Percentiles rank a stretch among this genome's conserved stretches.
phyloP scores from a whole-genome alignment of 2,329 filamentous ascomycete genomes.

The Botrytis byssoidea region DNA sequence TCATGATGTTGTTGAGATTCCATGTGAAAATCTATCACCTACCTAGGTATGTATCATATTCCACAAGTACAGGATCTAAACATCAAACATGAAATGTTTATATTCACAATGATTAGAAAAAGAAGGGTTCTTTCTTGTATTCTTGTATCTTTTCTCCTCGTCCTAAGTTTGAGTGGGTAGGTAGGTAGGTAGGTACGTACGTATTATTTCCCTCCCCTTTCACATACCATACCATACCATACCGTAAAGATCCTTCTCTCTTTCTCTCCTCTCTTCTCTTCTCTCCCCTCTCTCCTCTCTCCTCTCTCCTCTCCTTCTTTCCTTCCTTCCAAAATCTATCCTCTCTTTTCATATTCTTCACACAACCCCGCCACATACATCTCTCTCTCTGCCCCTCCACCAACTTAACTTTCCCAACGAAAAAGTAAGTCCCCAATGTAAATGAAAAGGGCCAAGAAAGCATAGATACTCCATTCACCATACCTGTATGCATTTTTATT shows the following conservation, averaged over 20 bases:
- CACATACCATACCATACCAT: neutral
- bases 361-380: neutral
- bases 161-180: neutral
- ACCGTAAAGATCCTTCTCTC: neutral
- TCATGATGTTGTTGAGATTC: neutral
- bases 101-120: neutral
- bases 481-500: neutral
- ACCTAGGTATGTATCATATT: neutral
- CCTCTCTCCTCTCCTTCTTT: neutral
- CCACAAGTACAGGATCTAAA: neutral
- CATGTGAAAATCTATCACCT: neutral
- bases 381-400: neutral
- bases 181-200: no score
- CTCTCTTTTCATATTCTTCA: neutral
- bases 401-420: neutral
- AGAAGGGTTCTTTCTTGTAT: neutral
- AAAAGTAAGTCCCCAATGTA: neutral
- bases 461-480: slow-evolving; percentile 12
- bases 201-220: neutral
- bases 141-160: neutral
- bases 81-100: neutral
- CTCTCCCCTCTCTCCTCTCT: neutral
- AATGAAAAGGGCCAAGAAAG: neutral
- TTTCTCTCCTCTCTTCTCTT: neutral
- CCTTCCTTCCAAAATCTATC: neutral